Evolutionary conservation across 495 filamentous ascomycete genomes (phyloP).

Genomic region (Penicillium steckii): DNA sequence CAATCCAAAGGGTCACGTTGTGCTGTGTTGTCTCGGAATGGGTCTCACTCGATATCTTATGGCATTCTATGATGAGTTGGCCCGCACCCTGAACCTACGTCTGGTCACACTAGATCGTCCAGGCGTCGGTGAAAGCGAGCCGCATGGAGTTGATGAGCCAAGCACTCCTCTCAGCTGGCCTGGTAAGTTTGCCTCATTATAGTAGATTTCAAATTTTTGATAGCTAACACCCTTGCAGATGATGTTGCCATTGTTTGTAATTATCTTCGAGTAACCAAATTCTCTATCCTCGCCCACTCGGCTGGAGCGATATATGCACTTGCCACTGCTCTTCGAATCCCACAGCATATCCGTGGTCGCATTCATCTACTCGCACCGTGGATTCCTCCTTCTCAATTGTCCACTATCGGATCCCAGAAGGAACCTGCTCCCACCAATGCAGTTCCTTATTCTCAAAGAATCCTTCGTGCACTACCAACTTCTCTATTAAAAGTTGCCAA

Average conservation of each 20-base stretch:
- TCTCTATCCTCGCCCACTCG: conserved; percentile 96
- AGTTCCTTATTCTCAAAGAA: conserved; percentile 86
- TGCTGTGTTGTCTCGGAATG: conserved; percentile 98
- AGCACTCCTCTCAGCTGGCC: conserved; percentile 93
- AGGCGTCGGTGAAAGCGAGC: conserved; percentile 88
- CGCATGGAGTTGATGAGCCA: conserved; percentile 68
- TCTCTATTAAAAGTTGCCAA: conserved; percentile 92
- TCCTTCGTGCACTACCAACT: conserved; percentile 87
- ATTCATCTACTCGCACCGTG: conserved; percentile 96
- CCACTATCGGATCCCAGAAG: conserved; percentile 71
- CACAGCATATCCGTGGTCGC: conserved; percentile 90
- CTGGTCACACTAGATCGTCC: conserved; percentile 94
- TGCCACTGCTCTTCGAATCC: conserved; percentile 92
- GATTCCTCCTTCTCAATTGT: conserved; percentile 98
- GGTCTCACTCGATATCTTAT: conserved; percentile 93
- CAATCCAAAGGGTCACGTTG: conserved; percentile 84
- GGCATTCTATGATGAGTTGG: conserved; percentile 96
- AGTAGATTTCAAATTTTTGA: neutral
- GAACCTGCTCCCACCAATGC: conserved; percentile 74
- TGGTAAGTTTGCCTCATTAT: conserved; percentile 54
- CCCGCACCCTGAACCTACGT: conserved; percentile 80
- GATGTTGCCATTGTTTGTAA: conserved; percentile 96
- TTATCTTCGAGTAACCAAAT: conserved; percentile 87
- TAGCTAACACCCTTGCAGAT: conserved; percentile 51
- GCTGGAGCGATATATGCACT: conserved; percentile 97